These are phyloP conservation scores for Centella asiatica DNA, from an alignment of 129 eudicot species.

Conservation along the genomic window DNA sequence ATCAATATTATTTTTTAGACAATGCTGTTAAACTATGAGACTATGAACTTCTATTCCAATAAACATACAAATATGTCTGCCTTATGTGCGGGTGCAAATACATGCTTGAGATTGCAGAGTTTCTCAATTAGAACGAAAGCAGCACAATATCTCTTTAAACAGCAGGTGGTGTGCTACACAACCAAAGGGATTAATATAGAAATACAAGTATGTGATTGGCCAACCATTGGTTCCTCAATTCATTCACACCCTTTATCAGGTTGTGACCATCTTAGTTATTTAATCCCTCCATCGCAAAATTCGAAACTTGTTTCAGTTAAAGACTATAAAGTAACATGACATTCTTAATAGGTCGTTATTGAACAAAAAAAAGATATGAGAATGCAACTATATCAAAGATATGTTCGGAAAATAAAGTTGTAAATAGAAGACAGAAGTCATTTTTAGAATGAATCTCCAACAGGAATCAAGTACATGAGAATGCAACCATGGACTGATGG, in stretches of 20 bases:
- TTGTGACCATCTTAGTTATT: neutral
- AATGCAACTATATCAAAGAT: too few species aligned
- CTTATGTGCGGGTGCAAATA: neutral
- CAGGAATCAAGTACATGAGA: too few species aligned
- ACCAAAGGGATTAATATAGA: neutral
- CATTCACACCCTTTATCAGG: neutral
- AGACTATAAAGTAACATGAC: too few species aligned
- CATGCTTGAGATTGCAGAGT: neutral
- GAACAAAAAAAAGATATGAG: too few species aligned
- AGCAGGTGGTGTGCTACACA: neutral
- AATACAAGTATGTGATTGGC: neutral
- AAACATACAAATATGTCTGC: neutral
- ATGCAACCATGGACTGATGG: too few species aligned
- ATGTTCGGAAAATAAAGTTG: too few species aligned
- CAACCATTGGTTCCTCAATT: neutral
- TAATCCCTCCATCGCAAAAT: too few species aligned
- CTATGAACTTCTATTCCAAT: neutral
- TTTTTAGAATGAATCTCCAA: too few species aligned
- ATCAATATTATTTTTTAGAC: neutral
- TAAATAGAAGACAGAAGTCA: too few species aligned
- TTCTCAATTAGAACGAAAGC: neutral
- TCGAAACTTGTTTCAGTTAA: too few species aligned
- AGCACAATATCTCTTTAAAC: neutral
- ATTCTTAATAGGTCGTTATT: too few species aligned
- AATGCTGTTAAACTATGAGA: neutral